These are phyloP conservation scores for Hippophae rhamnoides DNA, from an alignment of 306 rosid genomes.

Conservation along the genomic window DNA sequence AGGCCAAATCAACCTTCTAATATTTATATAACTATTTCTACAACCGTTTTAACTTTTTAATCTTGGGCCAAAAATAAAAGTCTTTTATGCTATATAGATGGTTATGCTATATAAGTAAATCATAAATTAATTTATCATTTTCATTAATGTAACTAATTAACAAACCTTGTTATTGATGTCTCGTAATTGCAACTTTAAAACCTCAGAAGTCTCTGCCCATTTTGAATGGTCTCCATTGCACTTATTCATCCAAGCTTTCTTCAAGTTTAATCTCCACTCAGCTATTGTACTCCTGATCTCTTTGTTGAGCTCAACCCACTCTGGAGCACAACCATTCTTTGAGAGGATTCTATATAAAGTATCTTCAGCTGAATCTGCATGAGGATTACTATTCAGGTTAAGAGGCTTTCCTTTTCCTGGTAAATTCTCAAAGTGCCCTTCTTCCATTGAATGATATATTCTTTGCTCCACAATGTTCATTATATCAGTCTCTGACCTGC, in stretches of 20 bases:
- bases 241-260: slow-evolving; percentile 46
- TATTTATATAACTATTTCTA: too few relatives aligned
- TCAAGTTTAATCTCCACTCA: slow-evolving; percentile 51
- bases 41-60: too few relatives aligned
- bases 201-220: slow-evolving; percentile 49
- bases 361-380: slow-evolving; percentile 90
- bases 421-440: slow-evolving; percentile 78
- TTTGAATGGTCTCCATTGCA: slow-evolving; percentile 38
- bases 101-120: not conserved
- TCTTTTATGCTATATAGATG: not conserved
- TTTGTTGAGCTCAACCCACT: slow-evolving; percentile 90
- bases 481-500: slow-evolving; percentile 80
- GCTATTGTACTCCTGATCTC: slow-evolving; percentile 55
- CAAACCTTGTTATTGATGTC: slow-evolving; percentile 59
- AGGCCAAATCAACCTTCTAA: too few relatives aligned
- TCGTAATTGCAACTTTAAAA: slow-evolving; percentile 43
- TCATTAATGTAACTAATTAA: not conserved
- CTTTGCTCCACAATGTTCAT: slow-evolving; percentile 82
- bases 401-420: slow-evolving; percentile 92
- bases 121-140: not conserved
- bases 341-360: slow-evolving; percentile 68
- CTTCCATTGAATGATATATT: slow-evolving; percentile 97
- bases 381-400: slow-evolving; percentile 59
- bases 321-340: slow-evolving; percentile 72
- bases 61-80: too few relatives aligned